Evolutionary conservation across 148 eudicot species (phyloP), one percentile per base, ranked within the genome.

Genomic region (Salicornia ramosissima): DNA sequence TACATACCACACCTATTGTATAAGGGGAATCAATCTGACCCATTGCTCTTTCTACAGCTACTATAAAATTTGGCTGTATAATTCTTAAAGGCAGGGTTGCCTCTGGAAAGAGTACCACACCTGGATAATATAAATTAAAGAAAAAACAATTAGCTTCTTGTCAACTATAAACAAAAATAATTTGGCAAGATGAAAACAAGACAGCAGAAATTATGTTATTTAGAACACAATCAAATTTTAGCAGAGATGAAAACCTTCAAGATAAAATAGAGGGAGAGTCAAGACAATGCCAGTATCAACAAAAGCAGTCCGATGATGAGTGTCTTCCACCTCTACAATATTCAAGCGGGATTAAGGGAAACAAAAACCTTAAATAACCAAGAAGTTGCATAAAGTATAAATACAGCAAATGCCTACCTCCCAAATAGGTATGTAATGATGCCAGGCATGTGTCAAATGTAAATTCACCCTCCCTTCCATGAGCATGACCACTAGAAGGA

Each of bases 71-170:
- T 62, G 87, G 81, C 43, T 84, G 83, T 67, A 87, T 71, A 63
- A 91, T 90, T 84, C 97, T 85, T 63, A 95, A 81, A 50, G 93
- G 99, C 79, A 95, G 99, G 73, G 82, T 91, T 67, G 93, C 93
- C 75, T 85, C 99, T 4, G 99, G 99, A 67, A 94, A 91, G 70
- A 95, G 80, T 73, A 95, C 99, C 33, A 86, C 93, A 30, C 96
- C 98, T 94, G 83, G 59, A 74, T 3, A 70, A 25, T 31, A 47
- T 25, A 31, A 46, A 28, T 43, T n/a, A 54, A 14, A 42, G 29
- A 24, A 42, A 56, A 21, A 39, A 31, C 39, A 73, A 52, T 60
- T 40, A 19, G 25, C 47, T 19, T 39, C 52, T 11, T 51, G 30
- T 33, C 24, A 73, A 64, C 25, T 6, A 15, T 31, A 15, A 16